A percentile compares a stretch with the other conserved stretches of the same genome.
Conservation (phyloP, 306 rosid species). For the Alnus rubra region DNA sequence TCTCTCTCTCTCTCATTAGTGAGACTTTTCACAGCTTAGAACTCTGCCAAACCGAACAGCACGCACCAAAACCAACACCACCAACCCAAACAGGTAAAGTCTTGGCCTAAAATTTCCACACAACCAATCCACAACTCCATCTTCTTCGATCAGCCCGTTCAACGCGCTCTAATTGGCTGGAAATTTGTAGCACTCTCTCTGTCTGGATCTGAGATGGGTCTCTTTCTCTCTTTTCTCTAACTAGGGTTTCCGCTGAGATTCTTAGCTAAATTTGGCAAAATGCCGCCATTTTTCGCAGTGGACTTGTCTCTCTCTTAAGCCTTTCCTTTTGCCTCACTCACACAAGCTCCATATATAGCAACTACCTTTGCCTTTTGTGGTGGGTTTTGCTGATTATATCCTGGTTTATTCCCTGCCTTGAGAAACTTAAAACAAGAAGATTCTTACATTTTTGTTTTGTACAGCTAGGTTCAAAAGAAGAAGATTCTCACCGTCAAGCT, state of each 20-base stretch:
- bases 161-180: conserved; percentile 6
- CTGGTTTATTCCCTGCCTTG: conserved; percentile 34
- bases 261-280: conserved; percentile 49
- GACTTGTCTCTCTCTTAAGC: conserved; percentile 27
- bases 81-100: conserved; percentile 23
- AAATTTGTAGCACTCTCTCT: background rate
- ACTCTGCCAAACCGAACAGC: conserved; percentile 3
- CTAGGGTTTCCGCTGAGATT: conserved; percentile 31
- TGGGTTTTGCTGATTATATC: conserved; percentile 29
- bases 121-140: background rate
- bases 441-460: conserved; percentile 5
- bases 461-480: background rate
- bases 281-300: conserved; percentile 26
- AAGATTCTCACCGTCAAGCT: background rate
- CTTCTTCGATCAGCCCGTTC: background rate
- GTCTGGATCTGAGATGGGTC: conserved; percentile 36
- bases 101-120: background rate
- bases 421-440: background rate
- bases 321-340: conserved; percentile 23
- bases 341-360: conserved; percentile 35
- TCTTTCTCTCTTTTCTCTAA: background rate
- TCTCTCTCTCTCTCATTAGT: conserved; percentile 33
- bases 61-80: conserved; percentile 26
- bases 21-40: conserved; percentile 33
- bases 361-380: conserved; percentile 29